phyloP scores from a whole-genome alignment of 441 rosid genomes.

The Mallotus repandus region DNA sequence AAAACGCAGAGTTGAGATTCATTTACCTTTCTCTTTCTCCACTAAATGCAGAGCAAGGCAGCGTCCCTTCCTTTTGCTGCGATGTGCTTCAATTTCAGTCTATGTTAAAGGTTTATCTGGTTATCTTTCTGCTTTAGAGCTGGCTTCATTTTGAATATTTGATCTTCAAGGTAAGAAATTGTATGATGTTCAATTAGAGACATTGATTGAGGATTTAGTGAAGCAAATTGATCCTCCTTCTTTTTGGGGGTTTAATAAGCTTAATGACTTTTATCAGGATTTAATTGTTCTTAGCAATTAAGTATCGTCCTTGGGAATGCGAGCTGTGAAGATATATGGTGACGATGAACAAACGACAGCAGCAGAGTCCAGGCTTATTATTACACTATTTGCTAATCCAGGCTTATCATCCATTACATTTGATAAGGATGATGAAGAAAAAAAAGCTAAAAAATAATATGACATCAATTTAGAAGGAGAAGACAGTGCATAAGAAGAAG shows the following conservation, averaged over 20 bases:
- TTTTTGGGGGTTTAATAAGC: slow-evolving; percentile 28
- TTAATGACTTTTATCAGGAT: slow-evolving; percentile 32
- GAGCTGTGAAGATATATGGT: no score
- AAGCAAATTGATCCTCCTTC: slow-evolving; percentile 20
- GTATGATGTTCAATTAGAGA: slow-evolving; percentile 5
- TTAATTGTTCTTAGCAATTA: no score
- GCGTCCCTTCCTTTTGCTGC: no score
- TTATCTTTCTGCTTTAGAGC: slow-evolving; percentile 61
- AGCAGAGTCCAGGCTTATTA: slow-evolving; percentile 33
- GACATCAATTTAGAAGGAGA: slow-evolving; percentile 29
- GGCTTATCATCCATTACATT: slow-evolving; percentile 20
- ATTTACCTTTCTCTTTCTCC: no score
- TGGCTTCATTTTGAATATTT: slow-evolving; percentile 59
- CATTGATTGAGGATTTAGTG: slow-evolving; percentile 20
- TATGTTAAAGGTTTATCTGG: slow-evolving; percentile 61
- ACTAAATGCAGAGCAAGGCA: no score
- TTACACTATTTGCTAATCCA: slow-evolving; percentile 25
- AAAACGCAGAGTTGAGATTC: no score
- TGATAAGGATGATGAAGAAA: slow-evolving; percentile 27
- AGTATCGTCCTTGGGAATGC: no score
- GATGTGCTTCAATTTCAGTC: no score
- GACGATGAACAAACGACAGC: no score
- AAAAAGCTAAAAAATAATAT: slow-evolving; percentile 40
- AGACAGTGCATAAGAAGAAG: slow-evolving; percentile 33
- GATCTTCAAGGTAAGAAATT: slow-evolving; percentile 42